Percentiles rank a stretch among this genome's conserved stretches.
These are phyloP conservation scores for Apiospora saccharicola DNA, from an alignment of 2,329 filamentous ascomycete genomes.

Conservation along the genomic window DNA sequence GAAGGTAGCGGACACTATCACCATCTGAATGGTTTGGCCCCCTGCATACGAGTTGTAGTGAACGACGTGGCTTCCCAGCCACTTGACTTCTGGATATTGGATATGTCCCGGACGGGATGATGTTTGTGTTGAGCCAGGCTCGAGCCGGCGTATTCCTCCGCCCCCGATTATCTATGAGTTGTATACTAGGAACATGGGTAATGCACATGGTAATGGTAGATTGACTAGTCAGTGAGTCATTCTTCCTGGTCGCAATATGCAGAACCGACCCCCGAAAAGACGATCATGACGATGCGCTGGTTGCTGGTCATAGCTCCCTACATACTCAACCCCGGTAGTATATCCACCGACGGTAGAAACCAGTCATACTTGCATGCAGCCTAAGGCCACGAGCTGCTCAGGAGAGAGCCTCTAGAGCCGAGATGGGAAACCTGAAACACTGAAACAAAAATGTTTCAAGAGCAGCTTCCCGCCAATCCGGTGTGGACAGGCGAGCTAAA, in stretches of 20 bases:
- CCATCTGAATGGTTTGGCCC: slow-evolving; percentile 21
- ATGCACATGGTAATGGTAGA: not conserved
- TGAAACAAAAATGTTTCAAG: slow-evolving; percentile 21
- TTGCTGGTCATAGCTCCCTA: slow-evolving; percentile 13
- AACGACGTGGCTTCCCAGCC: slow-evolving; percentile 24
- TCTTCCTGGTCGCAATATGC: slow-evolving; percentile 14
- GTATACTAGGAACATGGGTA: slow-evolving; percentile 13
- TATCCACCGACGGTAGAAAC: slow-evolving; percentile 15
- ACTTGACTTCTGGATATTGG: slow-evolving; percentile 23
- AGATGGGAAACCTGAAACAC: slow-evolving; percentile 20
- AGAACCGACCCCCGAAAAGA: slow-evolving; percentile 19
- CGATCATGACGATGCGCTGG: slow-evolving; percentile 23
- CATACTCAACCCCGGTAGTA: not conserved
- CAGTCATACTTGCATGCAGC: slow-evolving; percentile 21
- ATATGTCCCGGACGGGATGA: slow-evolving; percentile 22
- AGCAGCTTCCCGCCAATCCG: slow-evolving; percentile 1
- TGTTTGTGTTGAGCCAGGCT: slow-evolving; percentile 7
- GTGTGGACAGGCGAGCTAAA: slow-evolving; percentile 1
- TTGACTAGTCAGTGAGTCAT: slow-evolving; percentile 14
- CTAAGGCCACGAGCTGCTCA: slow-evolving; percentile 1
- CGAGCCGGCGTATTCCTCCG: slow-evolving; percentile 4
- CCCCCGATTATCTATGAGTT: slow-evolving; percentile 17
- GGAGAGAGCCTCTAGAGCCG: slow-evolving; percentile 14
- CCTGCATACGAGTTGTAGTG: slow-evolving; percentile 26
- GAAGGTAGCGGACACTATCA: not conserved